Conservation (phyloP, 305 asterid species). For the Salvia sclarea region DNA sequence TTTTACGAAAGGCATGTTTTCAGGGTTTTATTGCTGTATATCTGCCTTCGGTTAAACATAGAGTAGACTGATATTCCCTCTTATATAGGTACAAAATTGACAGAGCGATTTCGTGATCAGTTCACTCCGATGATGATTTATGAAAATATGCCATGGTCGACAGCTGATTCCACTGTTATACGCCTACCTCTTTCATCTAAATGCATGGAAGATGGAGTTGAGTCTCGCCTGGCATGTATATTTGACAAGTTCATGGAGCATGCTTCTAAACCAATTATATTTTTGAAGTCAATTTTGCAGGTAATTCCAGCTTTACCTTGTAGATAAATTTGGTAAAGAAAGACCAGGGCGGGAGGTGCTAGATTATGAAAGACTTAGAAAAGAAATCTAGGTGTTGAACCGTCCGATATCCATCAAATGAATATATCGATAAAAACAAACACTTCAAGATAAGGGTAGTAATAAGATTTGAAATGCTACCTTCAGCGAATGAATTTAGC, state of each 20-base stretch:
- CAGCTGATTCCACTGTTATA: slow-evolving; percentile 66
- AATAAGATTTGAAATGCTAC: neutral
- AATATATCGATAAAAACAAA: neutral
- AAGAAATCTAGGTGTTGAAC: neutral
- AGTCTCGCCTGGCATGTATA: slow-evolving; percentile 47
- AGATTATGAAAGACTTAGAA: slow-evolving; percentile 2
- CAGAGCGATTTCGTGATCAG: slow-evolving; percentile 79
- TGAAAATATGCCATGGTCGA: slow-evolving; percentile 71
- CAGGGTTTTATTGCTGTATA: slow-evolving; percentile 12
- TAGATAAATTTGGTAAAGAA: slow-evolving; percentile 1
- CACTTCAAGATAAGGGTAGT: neutral
- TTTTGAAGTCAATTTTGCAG: slow-evolving; percentile 78
- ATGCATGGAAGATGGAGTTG: slow-evolving; percentile 57
- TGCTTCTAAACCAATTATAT: slow-evolving; percentile 65
- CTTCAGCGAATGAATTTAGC: neutral
- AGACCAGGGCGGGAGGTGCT: neutral
- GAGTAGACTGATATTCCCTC: slow-evolving; percentile 22
- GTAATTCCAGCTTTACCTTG: slow-evolving; percentile 40
- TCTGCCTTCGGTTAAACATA: slow-evolving; percentile 7
- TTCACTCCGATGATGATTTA: slow-evolving; percentile 79
- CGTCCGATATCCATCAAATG: slow-evolving; percentile 20
- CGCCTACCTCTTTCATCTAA: slow-evolving; percentile 89
- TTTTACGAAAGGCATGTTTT: neutral
- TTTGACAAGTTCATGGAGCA: slow-evolving; percentile 73
- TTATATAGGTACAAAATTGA: slow-evolving; percentile 77